These are phyloP conservation scores for Colletotrichum australisinense DNA, from an alignment of 2,329 filamentous ascomycete species.

Conservation along the genomic window DNA sequence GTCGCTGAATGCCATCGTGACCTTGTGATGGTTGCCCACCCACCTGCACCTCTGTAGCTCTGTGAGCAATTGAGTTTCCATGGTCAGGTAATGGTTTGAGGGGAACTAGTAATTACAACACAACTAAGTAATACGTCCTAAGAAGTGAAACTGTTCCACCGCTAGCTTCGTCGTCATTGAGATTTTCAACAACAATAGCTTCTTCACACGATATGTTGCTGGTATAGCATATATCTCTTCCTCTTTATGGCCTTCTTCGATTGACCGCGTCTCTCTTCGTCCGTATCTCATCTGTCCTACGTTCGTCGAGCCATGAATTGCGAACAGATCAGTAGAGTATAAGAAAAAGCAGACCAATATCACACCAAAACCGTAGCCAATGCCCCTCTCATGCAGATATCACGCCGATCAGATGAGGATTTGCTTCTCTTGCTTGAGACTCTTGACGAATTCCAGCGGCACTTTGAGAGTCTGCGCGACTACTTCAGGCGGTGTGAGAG, in stretches of 20 bases:
- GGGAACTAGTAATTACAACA: background rate
- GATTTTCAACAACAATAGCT: background rate
- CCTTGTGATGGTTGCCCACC: constrained; percentile 1
- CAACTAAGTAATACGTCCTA: background rate
- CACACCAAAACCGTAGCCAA: background rate
- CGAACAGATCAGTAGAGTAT: background rate
- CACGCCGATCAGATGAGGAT: constrained; percentile 52
- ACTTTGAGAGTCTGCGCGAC: constrained; percentile 71
- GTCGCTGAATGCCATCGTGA: constrained; percentile 18
- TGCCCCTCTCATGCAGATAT: background rate
- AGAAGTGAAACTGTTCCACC: background rate
- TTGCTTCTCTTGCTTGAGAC: constrained; percentile 74
- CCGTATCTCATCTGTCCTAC: background rate
- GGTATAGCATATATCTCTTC: background rate
- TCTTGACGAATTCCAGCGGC: constrained; percentile 64
- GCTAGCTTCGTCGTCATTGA: background rate
- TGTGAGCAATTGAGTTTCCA: background rate
- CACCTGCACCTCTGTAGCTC: background rate
- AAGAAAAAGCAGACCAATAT: background rate
- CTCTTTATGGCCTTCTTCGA: background rate
- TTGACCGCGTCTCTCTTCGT: background rate
- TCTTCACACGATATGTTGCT: background rate
- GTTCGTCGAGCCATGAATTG: background rate
- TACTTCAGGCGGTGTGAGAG: constrained; percentile 72
- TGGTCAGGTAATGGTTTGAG: background rate